Conservation (phyloP, 2,329 filamentous ascomycete genomes). For the Talaromyces sp. region DNA sequence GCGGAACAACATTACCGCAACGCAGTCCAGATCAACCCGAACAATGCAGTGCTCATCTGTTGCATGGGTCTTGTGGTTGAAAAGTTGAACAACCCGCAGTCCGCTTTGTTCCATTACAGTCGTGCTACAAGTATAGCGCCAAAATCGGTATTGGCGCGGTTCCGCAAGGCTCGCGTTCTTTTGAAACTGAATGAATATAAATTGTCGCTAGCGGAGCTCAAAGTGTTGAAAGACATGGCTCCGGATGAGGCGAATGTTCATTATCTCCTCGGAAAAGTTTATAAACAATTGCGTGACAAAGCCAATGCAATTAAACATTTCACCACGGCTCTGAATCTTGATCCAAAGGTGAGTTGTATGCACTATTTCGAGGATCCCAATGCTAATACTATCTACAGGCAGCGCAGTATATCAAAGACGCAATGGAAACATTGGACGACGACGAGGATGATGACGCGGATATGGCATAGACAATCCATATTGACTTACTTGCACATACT, state of each 20-base stretch:
- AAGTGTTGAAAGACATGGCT: conserved; percentile 84
- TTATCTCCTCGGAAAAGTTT: conserved; percentile 75
- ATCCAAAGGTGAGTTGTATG: conserved; percentile 74
- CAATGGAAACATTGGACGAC: conserved; percentile 83
- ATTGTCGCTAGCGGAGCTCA: conserved; percentile 75
- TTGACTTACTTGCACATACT: conserved; percentile 5
- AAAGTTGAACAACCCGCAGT: conserved; percentile 77
- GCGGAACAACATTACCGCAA: conserved; percentile 89
- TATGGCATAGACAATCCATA: conserved; percentile 39
- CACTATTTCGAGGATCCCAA: conserved; percentile 20
- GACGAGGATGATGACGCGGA: conserved; percentile 62
- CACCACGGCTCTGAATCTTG: conserved; percentile 89
- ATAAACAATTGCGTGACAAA: conserved; percentile 59
- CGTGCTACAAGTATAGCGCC: conserved; percentile 81
- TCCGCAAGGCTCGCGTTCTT: conserved; percentile 87
- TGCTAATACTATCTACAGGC: conserved; percentile 56
- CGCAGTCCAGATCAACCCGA: conserved; percentile 85
- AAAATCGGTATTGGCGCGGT: conserved; percentile 75
- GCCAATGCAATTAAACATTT: conserved; percentile 86
- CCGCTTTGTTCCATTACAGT: conserved; percentile 77
- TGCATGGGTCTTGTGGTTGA: conserved; percentile 89
- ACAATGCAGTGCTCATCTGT: conserved; percentile 87
- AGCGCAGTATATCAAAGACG: conserved; percentile 90
- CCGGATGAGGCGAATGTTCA: conserved; percentile 96
- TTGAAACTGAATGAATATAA: conserved; percentile 70